These are phyloP conservation scores for Nepenthes gracilis DNA, from an alignment of 148 eudicot genomes.

Conservation along the genomic window DNA sequence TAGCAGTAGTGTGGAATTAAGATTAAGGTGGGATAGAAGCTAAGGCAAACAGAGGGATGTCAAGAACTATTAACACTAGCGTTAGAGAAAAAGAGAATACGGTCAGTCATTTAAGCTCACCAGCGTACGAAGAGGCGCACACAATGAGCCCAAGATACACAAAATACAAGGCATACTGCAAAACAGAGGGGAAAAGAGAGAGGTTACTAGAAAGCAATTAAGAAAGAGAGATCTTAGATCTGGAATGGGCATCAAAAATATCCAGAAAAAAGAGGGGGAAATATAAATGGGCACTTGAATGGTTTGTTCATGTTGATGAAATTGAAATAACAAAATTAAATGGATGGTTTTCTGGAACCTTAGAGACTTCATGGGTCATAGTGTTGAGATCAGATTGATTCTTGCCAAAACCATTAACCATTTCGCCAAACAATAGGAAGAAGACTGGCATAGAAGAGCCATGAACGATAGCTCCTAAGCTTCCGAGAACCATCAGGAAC, in stretches of 20 bases:
- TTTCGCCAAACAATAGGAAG: slow-evolving; percentile 80
- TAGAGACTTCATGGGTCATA: slow-evolving; percentile 89
- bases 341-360: slow-evolving; percentile 27
- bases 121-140: slow-evolving; percentile 85
- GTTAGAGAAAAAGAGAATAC: too few species aligned
- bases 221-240: slow-evolving; percentile 21
- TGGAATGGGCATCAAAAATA: background rate
- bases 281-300: too few species aligned
- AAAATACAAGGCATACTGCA: slow-evolving; percentile 95
- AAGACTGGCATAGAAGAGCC: slow-evolving; percentile 98
- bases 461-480: slow-evolving; percentile 74
- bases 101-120: slow-evolving; percentile 22
- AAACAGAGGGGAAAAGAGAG: background rate
- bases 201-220: background rate
- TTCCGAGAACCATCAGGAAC: slow-evolving; percentile 51
- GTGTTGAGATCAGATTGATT: slow-evolving; percentile 72
- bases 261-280: background rate
- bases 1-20: too few species aligned
- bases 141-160: slow-evolving; percentile 94
- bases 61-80: too few species aligned
- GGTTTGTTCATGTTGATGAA: too few species aligned
- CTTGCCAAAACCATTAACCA: slow-evolving; percentile 95
- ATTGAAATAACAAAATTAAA: background rate
- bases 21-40: too few species aligned
- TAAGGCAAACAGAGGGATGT: too few species aligned